Base-by-base conservation (phyloP, 352 stramenopile species). In the Globisporangium cystogenes region DNA sequence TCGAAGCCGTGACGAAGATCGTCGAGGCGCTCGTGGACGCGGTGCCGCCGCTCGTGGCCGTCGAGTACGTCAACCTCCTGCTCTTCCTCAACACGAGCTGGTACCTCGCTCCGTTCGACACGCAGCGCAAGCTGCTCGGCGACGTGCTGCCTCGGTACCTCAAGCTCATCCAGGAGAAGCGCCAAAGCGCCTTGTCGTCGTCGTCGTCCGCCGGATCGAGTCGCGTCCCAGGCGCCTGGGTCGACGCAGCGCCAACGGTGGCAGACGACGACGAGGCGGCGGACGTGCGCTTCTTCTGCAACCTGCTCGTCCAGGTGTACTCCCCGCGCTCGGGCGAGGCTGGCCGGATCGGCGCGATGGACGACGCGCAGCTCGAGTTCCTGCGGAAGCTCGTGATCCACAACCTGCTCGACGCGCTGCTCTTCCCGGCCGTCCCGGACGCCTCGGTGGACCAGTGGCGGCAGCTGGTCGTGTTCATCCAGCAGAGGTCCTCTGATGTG, bases 251-350 rank as follows among this genome's bases (percentile, higher is more conserved):
- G 1, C 33, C 33, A 18, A 37, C 27, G 8, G n/a, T n/a, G n/a
- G n/a, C n/a, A n/a, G 33, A 33, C 2, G 18, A 6, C 1, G 3
- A 21, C 4, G 44, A 65, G 20, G 66, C 69, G 44, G 67, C 80
- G n/a, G 75, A 91, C 29, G 74, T 87, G 2, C 66, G 53, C 20
- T 90, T 91, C 60, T 91, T 91, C 42, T 94, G 84, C 60, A 83
- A 81, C 33, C 55, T 92, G 33, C 70, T 90, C 31, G 70, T 83
- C 12, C 74, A 92, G 59, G 64, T 89, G 1, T 92, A 92, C 33
- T 60, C 67, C 3, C 51, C 59, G 48, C 57, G 60, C 5, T 46
- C 48, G 8, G 31, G 53, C 11, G 51, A 58, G 27, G 56, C 63
- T 8, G 52, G 53, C 2, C 65, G 70, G 21, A 67, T 67, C 24